Conservation (phyloP, 2,329 filamentous ascomycete species). For the Colletotrichum chrysophilum region DNA sequence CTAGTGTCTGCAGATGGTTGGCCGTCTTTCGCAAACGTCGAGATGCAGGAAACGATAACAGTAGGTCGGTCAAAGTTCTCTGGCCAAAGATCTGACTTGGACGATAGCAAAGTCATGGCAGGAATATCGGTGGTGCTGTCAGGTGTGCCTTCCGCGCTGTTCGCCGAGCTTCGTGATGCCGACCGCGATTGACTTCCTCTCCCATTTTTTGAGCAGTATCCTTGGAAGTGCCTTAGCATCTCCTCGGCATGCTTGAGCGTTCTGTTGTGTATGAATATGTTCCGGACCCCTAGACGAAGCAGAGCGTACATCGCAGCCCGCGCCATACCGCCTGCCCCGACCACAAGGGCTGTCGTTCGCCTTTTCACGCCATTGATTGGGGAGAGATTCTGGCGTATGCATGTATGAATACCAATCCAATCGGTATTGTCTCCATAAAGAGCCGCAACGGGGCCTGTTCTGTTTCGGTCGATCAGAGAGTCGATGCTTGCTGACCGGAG, state of each 20-base stretch:
- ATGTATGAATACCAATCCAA: constrained; percentile 79
- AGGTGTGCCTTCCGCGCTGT: not conserved
- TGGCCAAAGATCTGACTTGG: constrained; percentile 68
- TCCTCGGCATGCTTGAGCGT: constrained; percentile 68
- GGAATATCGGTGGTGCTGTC: constrained; percentile 26
- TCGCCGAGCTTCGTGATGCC: not conserved
- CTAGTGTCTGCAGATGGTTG: constrained; percentile 72
- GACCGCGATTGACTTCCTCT: constrained; percentile 37
- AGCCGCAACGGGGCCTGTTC: constrained; percentile 69
- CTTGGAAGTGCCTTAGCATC: constrained; percentile 71
- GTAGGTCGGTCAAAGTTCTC: constrained; percentile 67
- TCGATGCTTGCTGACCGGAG: constrained; percentile 64
- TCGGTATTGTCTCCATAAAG: constrained; percentile 83
- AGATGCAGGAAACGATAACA: constrained; percentile 78
- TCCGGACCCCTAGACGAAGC: constrained; percentile 76
- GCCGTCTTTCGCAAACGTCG: constrained; percentile 69
- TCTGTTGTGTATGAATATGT: constrained; percentile 77
- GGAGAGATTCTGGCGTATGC: constrained; percentile 73
- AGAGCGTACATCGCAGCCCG: constrained; percentile 79
- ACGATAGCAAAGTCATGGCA: constrained; percentile 53
- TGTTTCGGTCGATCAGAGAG: constrained; percentile 60
- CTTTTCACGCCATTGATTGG: constrained; percentile 70
- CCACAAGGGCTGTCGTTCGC: constrained; percentile 59
- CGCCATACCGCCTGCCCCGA: constrained; percentile 77
- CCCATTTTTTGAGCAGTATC: constrained; percentile 44